Evolutionary conservation across 2,329 filamentous ascomycete species (phyloP).

Genomic region (Didymella glomerata): DNA sequence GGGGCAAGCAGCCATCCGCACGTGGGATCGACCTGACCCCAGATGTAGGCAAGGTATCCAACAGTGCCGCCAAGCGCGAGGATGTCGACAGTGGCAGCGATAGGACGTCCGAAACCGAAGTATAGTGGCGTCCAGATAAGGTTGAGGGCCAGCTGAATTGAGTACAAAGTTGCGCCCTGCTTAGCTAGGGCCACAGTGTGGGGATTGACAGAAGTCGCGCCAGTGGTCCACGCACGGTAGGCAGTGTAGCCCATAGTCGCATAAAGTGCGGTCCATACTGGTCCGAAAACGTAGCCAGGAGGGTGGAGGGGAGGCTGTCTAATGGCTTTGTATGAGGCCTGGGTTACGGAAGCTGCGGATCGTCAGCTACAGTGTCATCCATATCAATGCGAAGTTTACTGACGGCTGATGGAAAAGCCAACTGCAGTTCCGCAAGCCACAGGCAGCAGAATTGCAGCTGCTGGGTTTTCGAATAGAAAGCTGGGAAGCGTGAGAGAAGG

Average conservation of each 20-base stretch:
- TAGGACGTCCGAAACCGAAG: slow-evolving; percentile 78
- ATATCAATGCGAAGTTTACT: slow-evolving; percentile 35
- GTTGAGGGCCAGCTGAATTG: slow-evolving; percentile 84
- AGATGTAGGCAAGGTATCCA: slow-evolving; percentile 77
- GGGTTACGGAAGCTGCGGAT: slow-evolving; percentile 41
- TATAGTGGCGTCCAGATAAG: slow-evolving; percentile 92
- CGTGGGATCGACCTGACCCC: slow-evolving; percentile 75
- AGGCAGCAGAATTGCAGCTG: slow-evolving; percentile 78
- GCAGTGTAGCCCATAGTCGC: slow-evolving; percentile 86
- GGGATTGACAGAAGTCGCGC: slow-evolving; percentile 63
- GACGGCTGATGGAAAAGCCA: slow-evolving; percentile 73
- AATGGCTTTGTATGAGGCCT: slow-evolving; percentile 69
- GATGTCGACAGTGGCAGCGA: slow-evolving; percentile 79
- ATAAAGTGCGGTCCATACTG: slow-evolving; percentile 67
- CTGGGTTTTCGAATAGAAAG: slow-evolving; percentile 74
- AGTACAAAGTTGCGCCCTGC: slow-evolving; percentile 80
- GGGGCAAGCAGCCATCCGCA: slow-evolving; percentile 79
- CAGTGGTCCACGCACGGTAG: slow-evolving; percentile 75
- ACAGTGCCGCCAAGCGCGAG: slow-evolving; percentile 73
- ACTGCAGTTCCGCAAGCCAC: slow-evolving; percentile 76
- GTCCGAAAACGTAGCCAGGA: slow-evolving; percentile 66
- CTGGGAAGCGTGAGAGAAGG: slow-evolving; percentile 79
- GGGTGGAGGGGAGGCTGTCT: slow-evolving; percentile 70
- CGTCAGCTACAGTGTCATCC: neutral
- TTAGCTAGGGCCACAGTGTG: slow-evolving; percentile 66